Evolutionary conservation across 2,329 filamentous ascomycete genomes (phyloP), one percentile per base, ranked within the genome.

Genomic region (Aspergillus cejpii): DNA sequence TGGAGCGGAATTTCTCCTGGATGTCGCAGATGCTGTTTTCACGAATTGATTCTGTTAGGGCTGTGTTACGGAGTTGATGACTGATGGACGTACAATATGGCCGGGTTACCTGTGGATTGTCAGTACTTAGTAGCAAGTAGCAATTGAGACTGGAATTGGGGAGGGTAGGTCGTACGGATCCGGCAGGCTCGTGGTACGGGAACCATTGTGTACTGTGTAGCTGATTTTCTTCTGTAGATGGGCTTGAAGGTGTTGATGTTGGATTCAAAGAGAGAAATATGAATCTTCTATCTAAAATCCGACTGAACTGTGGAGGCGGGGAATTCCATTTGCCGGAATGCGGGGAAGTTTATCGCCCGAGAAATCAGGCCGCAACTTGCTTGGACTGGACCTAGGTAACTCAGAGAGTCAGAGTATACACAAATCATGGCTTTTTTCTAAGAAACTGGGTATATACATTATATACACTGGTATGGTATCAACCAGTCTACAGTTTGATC

Each of bases 1-100:
- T 95, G 44, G 83, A 84, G 49, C 87, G 80, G 70, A 97, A 97
- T 67, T 89, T 94, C 56, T 96, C 91, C 71, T 97, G 91, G 52
- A 97, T 76, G 62, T 97, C 91, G 72, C 91, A 97, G 63, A 97
- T 80, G 60, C 90, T 96, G 27, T 19, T 1, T n/a, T 1, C 28
- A 33, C 17, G 10, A n/a, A n/a, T n/a, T n/a, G n/a, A n/a, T n/a
- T n/a, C n/a, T n/a, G n/a, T n/a, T n/a, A n/a, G n/a, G n/a, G n/a
- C n/a, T n/a, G n/a, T 12, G 24, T 39, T 15, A 27, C 15, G 8
- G 17, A n/a, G 24, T 38, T 14, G 37, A 17, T 5, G 23, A n/a
- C n/a, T 15, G 28, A 31, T 15, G n/a, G 21, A 53, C 64, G 45
- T 67, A 74, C 71, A 74, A 74, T 26, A 74, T 54, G 28, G 68